Conservation (phyloP, 345 rosid genomes). For the Iberis pinnata region DNA sequence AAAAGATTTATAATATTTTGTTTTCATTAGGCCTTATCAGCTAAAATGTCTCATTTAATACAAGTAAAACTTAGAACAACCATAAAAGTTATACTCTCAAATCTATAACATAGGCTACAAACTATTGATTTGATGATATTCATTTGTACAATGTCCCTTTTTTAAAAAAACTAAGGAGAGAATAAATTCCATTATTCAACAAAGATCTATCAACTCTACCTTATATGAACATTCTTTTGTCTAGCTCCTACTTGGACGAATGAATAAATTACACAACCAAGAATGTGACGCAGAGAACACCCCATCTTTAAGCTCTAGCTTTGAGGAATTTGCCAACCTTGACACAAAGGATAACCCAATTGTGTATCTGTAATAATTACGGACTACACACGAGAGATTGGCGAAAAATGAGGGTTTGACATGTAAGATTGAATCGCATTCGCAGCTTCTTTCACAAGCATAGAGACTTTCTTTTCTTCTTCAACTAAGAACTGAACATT, state of each 20-base stretch:
- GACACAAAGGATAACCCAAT: background rate
- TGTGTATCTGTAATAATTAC: conserved; percentile 5
- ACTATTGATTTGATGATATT: conserved; percentile 16
- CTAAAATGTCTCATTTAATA: too few species aligned
- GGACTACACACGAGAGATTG: conserved; percentile 66
- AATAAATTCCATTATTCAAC: conserved; percentile 31
- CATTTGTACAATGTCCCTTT: conserved; percentile 20
- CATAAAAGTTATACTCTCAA: too few species aligned
- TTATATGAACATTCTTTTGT: conserved; percentile 42
- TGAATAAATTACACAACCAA: conserved; percentile 29
- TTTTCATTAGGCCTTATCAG: too few species aligned
- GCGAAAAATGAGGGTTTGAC: conserved; percentile 82
- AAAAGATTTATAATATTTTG: too few species aligned
- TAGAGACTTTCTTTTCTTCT: conserved; percentile 42
- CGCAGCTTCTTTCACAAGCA: conserved; percentile 31
- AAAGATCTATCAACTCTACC: conserved; percentile 29
- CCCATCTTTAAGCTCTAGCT: conserved; percentile 19
- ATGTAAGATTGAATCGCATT: conserved; percentile 44
- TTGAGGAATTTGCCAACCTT: conserved; percentile 9
- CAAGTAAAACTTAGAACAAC: too few species aligned
- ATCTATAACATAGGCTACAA: too few species aligned
- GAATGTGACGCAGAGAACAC: conserved; percentile 14
- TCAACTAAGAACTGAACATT: conserved; percentile 59
- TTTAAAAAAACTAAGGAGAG: conserved; percentile 7
- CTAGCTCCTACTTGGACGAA: conserved; percentile 37